Evolutionary conservation across 495 filamentous ascomycete species (phyloP).

Genomic region (Aspergillus coremiiformis): DNA sequence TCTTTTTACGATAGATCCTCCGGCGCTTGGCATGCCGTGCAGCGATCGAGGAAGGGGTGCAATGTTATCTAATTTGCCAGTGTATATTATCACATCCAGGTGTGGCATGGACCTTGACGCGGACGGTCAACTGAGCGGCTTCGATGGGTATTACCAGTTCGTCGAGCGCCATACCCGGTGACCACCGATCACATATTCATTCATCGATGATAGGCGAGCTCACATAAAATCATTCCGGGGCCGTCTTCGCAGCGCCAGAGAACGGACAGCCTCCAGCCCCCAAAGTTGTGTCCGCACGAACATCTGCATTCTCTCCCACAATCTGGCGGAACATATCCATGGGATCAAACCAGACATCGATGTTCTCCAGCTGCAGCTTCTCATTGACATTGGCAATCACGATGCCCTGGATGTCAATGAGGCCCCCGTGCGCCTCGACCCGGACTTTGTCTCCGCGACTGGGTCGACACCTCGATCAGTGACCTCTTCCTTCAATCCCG

Average conservation of each 20-base stretch:
- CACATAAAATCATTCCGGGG: too few species aligned
- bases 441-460: constrained; percentile 54
- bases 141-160: too few species aligned
- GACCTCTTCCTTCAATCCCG: not conserved
- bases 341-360: constrained; percentile 60
- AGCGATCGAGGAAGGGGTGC: too few species aligned
- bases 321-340: constrained; percentile 62
- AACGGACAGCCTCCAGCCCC: constrained; percentile 2
- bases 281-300: not conserved
- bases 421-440: constrained; percentile 34
- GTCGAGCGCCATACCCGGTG: too few species aligned
- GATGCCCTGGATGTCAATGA: constrained; percentile 43
- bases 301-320: constrained; percentile 9
- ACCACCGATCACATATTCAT: too few species aligned
- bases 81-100: too few species aligned
- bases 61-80: too few species aligned
- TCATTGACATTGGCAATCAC: constrained; percentile 54
- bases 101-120: too few species aligned
- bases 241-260: not conserved
- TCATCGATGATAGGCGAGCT: too few species aligned
- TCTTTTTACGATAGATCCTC: too few species aligned
- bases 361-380: constrained; percentile 44
- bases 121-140: too few species aligned
- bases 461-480: not conserved
- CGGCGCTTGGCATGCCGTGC: too few species aligned